Evolutionary conservation across 2,329 filamentous ascomycete genomes (phyloP), one percentile per base, ranked within the genome.

Genomic region (Cladosporium sp.): DNA sequence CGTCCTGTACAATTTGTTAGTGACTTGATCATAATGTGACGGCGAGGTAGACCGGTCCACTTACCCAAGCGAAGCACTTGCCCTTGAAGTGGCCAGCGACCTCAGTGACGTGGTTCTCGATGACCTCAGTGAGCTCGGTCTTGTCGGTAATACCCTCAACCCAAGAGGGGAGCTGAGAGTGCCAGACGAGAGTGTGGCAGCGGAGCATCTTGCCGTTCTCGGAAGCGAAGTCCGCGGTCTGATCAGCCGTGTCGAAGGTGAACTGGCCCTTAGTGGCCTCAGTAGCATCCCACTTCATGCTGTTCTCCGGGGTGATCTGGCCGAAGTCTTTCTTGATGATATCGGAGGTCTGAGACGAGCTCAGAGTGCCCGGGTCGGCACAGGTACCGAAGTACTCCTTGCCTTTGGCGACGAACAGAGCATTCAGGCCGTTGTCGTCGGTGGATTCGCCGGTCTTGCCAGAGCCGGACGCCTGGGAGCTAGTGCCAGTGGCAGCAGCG

Each of bases 121-220:
- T 78, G 37, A 82, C 81, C 10, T 66, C 57, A 35, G 76, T 79
- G 40, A 88, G 69, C 6, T 71, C 74, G 9, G 66, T 63, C 54
- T 73, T 74, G 63, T 83, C 77, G 7, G 64, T 72, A 62, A 83
- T 79, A 33, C 72, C 69, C 51, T 68, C 74, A 44, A 88, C 84
- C 81, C 81, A 86, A 35, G 67, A 65, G 2, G 73, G 71, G 7
- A 74, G 61, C 59, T 74, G 68, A n/a, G 63, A 67, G 71, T 86
- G 77, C 84, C 83, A 87, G 51, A 83, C 72, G 9, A 85, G 77
- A 1, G 82, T 86, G 68, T 87, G 84, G 9, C 84, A 83, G 55
- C 84, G 80, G 58, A 85, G 71, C 4, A 77, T 66, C 70, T 82
- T 79, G 64, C 74, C 74, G 66, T 85, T 83, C 46, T 66, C 58